Evolutionary conservation across 371 early-diverging fungal species (phyloP).

Genomic region (Mucor velutinosus): DNA sequence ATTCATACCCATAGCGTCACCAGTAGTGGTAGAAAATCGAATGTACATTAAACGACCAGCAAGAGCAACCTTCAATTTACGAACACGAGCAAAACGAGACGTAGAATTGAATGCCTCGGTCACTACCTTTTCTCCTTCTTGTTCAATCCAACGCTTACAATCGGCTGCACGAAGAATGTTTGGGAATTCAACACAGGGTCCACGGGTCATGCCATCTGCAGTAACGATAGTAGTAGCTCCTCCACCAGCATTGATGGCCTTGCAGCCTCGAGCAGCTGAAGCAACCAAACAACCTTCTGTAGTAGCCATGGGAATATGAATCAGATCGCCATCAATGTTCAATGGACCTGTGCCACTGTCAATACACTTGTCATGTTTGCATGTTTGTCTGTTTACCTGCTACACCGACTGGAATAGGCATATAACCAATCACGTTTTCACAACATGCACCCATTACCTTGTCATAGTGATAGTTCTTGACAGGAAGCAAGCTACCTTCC

Average conservation of each 20-base stretch:
- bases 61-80: conserved; percentile 79
- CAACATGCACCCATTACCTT: conserved; percentile 93
- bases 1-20: conserved; percentile 99
- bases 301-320: conserved; percentile 96
- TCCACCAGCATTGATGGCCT: conserved; percentile 90
- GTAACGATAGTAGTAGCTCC: conserved; percentile 86
- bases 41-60: conserved; percentile 88
- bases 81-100: conserved; percentile 86
- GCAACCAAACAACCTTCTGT: conserved; percentile 96
- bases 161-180: conserved; percentile 67
- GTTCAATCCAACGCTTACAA: conserved; percentile 81
- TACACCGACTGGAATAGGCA: conserved; percentile 94
- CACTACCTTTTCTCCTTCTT: conserved; percentile 62
- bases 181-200: conserved; percentile 92
- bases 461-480: conserved; percentile 85
- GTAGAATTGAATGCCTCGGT: conserved; percentile 90
- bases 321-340: conserved; percentile 74
- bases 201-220: conserved; percentile 95
- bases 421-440: conserved; percentile 96
- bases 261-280: conserved; percentile 94
- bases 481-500: conserved; percentile 73
- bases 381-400: conserved; percentile 48
- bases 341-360: conserved; percentile 49
- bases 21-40: conserved; percentile 91
- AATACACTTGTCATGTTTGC: neutral